phyloP scores from a whole-genome alignment of 1,139 yeast genomes.

The Debaryomyces coudertii region DNA sequence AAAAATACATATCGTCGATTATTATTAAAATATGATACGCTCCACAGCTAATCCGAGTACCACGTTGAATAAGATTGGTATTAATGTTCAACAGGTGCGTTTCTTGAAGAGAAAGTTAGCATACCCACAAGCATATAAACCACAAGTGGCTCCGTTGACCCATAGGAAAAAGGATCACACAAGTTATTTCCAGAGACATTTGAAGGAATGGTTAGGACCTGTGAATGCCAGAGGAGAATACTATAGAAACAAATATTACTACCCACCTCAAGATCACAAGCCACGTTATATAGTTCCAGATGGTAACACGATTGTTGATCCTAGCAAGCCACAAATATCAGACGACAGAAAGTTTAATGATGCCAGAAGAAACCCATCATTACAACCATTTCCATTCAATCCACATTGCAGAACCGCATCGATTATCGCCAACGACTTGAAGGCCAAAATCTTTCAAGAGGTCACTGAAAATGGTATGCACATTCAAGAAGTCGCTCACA shows the following conservation, averaged over 20 bases:
- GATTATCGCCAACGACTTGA: conserved; percentile 60
- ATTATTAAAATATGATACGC: conserved; percentile 7
- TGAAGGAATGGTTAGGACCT: conserved; percentile 75
- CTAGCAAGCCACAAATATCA: conserved; percentile 10
- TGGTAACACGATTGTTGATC: conserved; percentile 40
- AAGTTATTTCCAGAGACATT: conserved; percentile 32
- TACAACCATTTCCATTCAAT: conserved; percentile 84
- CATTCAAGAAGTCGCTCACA: conserved; percentile 76
- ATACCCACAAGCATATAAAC: conserved; percentile 31
- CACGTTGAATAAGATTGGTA: conserved; percentile 7
- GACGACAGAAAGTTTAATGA: conserved; percentile 20
- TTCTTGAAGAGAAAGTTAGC: conserved; percentile 29
- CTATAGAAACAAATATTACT: conserved; percentile 71
- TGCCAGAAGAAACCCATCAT: conserved; percentile 32
- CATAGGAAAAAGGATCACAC: conserved; percentile 38
- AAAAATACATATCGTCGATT: neutral
- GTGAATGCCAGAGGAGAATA: conserved; percentile 83
- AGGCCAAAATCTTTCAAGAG: conserved; percentile 60
- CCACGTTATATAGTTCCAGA: conserved; percentile 78
- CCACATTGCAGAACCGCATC: conserved; percentile 68
- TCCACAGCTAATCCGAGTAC: conserved; percentile 2
- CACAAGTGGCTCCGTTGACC: conserved; percentile 27
- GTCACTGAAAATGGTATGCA: conserved; percentile 55
- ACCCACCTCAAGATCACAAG: conserved; percentile 69
- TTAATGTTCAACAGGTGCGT: conserved; percentile 24